Conservation (phyloP, 164 flowering plant species). For the Tinospora cordifolia region DNA sequence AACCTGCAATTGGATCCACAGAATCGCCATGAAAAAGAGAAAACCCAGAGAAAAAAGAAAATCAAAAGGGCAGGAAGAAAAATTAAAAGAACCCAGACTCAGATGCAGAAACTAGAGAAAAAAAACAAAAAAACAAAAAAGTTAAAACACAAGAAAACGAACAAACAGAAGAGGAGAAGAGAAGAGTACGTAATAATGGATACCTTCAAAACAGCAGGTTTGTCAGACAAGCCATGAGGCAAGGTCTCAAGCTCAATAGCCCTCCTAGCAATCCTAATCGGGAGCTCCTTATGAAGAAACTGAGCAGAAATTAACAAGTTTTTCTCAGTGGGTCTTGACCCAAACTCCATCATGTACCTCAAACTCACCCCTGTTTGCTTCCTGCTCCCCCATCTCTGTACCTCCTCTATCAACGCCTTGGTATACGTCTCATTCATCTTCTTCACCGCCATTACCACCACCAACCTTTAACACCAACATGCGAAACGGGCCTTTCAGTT, state of each 20-base stretch:
- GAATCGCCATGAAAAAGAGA: not conserved
- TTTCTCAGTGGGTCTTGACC: constrained; percentile 49
- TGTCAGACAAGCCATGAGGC: constrained; percentile 75
- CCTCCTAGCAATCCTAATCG: constrained; percentile 75
- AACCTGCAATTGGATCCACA: not conserved
- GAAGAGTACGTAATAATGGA: not conserved
- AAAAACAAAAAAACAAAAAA: not conserved
- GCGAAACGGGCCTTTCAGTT: no score
- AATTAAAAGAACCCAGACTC: not conserved
- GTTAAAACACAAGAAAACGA: not conserved
- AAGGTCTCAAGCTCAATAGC: constrained; percentile 67
- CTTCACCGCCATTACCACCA: constrained; percentile 52
- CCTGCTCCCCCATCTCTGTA: constrained; percentile 70
- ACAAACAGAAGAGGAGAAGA: not conserved
- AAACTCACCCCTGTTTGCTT: constrained; percentile 82
- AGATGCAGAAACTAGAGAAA: not conserved
- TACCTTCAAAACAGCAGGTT: constrained; percentile 80
- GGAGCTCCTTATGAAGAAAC: constrained; percentile 86
- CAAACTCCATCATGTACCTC: constrained; percentile 90
- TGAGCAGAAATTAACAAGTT: constrained; percentile 76
- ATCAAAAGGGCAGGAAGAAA: not conserved
- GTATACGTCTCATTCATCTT: constrained; percentile 41
- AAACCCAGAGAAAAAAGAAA: not conserved
- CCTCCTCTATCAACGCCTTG: constrained; percentile 62
- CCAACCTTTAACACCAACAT: not conserved